Evolutionary conservation across 768 basidiomycete species (phyloP), one percentile per base, ranked within the genome.

Genomic region (Trametes elegans): DNA sequence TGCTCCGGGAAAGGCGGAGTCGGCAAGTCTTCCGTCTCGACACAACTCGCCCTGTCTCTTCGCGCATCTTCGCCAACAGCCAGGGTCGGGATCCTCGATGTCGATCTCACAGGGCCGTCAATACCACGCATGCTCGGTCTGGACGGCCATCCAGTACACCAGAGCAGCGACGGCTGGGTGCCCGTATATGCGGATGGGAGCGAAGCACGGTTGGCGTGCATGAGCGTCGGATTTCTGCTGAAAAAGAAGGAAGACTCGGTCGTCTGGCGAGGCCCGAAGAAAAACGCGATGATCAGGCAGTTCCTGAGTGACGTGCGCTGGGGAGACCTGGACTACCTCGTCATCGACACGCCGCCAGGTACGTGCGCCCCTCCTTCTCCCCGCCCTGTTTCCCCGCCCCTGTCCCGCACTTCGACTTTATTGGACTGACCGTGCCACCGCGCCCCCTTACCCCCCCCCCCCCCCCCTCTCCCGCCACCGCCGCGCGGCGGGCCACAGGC

Each of bases 291-390:
- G 94, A 96, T 98, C 63, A 77, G 93, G 65, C 95, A 98, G 74
- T 97, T 98, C 69, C 70, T 97, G 68, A 84, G 85, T 63, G 92
- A 98, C 62, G 94, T 97, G n/a, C 75, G 91, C 60, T 98, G 94
- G 94, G 94, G 92, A 41, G 85, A 91, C 36, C 76, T 96, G 54
- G 94, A 98, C 69, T 96, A 90, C 74, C 78, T 98, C 49, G 80
- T 98, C 49, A 86, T 97, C 80, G 95, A 97, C 69, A 99, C 97
- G 3, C 97, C 96, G 3, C 97, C 97, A 66, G 97, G 96, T 97
- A 61, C 63, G 82, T 59, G 27, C 36, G 8, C 35, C 31, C 24
- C 3, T 36, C 28, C 21, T 34, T 35, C 18, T 36, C 26, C 42
- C 24, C 21, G n/a, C 42, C 41, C 28, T 23, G 16, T 24, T 26